These are phyloP conservation scores for Brasilioporus rufonigricans DNA, from an alignment of 768 basidiomycete species.

Conservation along the genomic window DNA sequence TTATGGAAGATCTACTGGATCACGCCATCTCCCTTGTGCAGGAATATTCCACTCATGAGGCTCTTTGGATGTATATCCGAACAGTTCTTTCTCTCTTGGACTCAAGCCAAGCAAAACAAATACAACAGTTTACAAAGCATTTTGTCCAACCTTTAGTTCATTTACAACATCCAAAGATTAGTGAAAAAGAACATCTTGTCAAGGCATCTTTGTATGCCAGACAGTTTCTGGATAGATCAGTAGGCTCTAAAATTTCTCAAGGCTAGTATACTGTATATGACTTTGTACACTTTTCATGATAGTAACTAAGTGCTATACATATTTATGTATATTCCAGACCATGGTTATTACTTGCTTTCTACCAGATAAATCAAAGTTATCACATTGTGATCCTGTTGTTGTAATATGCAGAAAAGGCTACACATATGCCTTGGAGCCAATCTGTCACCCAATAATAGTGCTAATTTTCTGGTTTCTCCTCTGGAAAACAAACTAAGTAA, in stretches of 20 bases:
- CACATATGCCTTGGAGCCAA: no score
- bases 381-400: no score
- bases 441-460: no score
- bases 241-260: not conserved
- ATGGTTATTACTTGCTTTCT: no score
- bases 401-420: no score
- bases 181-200: not conserved
- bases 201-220: conserved; percentile 7
- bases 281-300: no score
- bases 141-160: conserved; percentile 20
- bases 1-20: conserved; percentile 12
- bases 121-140: conserved; percentile 7
- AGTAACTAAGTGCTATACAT: no score
- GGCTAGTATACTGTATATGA: not conserved
- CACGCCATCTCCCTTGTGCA: conserved; percentile 51
- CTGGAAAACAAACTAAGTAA: no score
- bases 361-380: no score
- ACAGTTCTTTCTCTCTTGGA: conserved; percentile 1
- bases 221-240: conserved; percentile 9
- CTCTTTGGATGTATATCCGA: conserved; percentile 57
- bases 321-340: no score
- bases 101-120: not conserved
- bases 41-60: conserved; percentile 55
- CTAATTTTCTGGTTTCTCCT: no score
- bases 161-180: not conserved